A percentile compares a stretch with the other conserved stretches of the same genome.
Conservation (phyloP, 176 grass and related monocot genomes). For the Puya raimondii region DNA sequence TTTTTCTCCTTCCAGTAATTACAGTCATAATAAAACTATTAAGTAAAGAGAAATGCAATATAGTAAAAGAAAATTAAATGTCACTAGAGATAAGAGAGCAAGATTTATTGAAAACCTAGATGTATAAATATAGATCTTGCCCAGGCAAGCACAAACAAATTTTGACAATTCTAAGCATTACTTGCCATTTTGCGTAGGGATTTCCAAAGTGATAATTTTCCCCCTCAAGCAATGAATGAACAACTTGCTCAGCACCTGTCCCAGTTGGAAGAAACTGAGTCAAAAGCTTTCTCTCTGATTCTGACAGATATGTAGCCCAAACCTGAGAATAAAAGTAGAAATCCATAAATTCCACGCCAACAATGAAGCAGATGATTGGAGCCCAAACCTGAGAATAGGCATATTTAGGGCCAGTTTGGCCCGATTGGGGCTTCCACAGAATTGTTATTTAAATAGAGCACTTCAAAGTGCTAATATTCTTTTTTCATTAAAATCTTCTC, state of each 20-base stretch:
- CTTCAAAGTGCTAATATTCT: too few relatives aligned
- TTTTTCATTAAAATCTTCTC: too few relatives aligned
- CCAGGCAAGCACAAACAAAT: neutral
- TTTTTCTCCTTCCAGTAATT: too few relatives aligned
- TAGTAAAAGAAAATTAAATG: neutral
- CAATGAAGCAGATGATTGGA: neutral
- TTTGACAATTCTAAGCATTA: constrained; percentile 14
- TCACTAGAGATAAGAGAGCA: neutral
- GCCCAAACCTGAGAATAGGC: neutral
- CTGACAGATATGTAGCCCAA: constrained; percentile 51
- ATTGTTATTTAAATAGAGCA: too few relatives aligned
- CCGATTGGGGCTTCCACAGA: too few relatives aligned
- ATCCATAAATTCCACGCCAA: neutral
- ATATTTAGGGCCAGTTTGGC: too few relatives aligned
- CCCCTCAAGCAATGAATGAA: constrained; percentile 40
- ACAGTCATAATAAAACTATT: too few relatives aligned
- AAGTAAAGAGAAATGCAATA: neutral
- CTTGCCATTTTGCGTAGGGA: constrained; percentile 50
- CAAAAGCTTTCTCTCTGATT: constrained; percentile 54
- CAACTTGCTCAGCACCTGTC: constrained; percentile 38
- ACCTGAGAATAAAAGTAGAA: constrained; percentile 32
- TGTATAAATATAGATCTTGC: neutral
- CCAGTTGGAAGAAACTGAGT: constrained; percentile 48
- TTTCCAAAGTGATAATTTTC: constrained; percentile 44
- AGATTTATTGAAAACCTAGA: neutral